phyloP scores from a whole-genome alignment of 1,139 yeast species.

The Trichomonascaceae sp. region DNA sequence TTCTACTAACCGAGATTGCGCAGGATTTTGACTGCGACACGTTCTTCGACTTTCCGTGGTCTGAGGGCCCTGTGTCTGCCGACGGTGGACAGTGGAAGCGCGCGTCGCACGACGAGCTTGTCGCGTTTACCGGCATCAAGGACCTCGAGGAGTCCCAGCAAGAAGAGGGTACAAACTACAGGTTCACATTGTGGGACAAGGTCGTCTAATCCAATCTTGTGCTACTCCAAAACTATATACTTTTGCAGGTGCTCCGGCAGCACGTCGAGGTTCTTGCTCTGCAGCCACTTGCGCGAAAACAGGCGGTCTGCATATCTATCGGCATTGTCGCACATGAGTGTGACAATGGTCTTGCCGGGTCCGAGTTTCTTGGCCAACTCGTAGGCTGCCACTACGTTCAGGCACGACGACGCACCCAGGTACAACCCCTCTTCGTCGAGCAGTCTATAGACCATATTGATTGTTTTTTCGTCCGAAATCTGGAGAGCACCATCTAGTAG shows the following conservation, averaged over 20 bases:
- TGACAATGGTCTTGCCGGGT: constrained; percentile 69
- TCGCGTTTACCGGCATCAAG: no score
- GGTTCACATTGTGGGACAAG: not conserved
- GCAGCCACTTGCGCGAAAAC: constrained; percentile 66
- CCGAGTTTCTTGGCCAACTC: constrained; percentile 66
- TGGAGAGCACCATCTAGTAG: constrained; percentile 63
- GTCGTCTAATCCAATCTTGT: no score
- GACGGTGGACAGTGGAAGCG: no score
- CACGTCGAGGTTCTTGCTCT: constrained; percentile 50
- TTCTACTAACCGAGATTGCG: constrained; percentile 64
- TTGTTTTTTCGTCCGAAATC: constrained; percentile 61
- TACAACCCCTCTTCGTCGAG: constrained; percentile 83
- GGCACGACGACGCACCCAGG: constrained; percentile 79
- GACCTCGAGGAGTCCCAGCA: no score
- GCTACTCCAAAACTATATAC: constrained; percentile 38
- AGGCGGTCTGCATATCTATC: constrained; percentile 76
- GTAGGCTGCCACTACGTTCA: constrained; percentile 72
- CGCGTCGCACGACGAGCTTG: no score
- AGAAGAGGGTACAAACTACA: not conserved
- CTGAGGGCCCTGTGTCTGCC: no score
- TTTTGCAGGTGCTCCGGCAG: constrained; percentile 61
- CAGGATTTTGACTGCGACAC: constrained; percentile 38
- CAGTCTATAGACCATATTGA: constrained; percentile 68
- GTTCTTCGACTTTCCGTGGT: constrained; percentile 35
- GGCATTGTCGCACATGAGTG: constrained; percentile 77